phyloP scores from a whole-genome alignment of 2,329 filamentous ascomycete genomes.

The Aspergillus transmontanensis region DNA sequence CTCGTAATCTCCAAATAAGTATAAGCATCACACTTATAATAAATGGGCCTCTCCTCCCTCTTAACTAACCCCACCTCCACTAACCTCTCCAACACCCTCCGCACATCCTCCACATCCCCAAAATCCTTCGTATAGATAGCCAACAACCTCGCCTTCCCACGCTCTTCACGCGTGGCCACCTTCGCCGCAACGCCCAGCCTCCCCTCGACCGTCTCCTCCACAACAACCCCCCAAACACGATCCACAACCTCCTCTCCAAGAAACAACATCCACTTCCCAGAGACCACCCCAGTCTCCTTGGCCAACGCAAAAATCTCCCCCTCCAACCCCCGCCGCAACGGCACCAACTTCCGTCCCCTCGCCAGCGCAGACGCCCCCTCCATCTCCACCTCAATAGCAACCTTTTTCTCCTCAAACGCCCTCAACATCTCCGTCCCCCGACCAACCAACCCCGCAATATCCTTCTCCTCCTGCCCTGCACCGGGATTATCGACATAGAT shows the following conservation, averaged over 20 bases:
- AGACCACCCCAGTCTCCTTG: slow-evolving; percentile 57
- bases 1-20: slow-evolving; percentile 66
- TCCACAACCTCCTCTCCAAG: slow-evolving; percentile 26
- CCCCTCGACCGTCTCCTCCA: slow-evolving; percentile 66
- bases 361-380: slow-evolving; percentile 43
- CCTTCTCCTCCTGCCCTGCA: slow-evolving; percentile 43
- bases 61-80: slow-evolving; percentile 63
- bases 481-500: slow-evolving; percentile 70
- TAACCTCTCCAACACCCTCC: slow-evolving; percentile 65
- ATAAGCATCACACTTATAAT: slow-evolving; percentile 77
- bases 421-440: slow-evolving; percentile 59
- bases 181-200: slow-evolving; percentile 74
- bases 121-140: slow-evolving; percentile 82
- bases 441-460: slow-evolving; percentile 53
- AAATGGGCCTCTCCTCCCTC: slow-evolving; percentile 55
- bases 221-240: slow-evolving; percentile 61
- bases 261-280: slow-evolving; percentile 61
- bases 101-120: slow-evolving; percentile 67
- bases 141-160: slow-evolving; percentile 59
- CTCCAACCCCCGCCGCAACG: slow-evolving; percentile 49
- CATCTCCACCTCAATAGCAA: slow-evolving; percentile 54
- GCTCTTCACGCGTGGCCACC: slow-evolving; percentile 60
- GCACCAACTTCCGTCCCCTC: slow-evolving; percentile 41
- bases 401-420: slow-evolving; percentile 49
- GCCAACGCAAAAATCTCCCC: slow-evolving; percentile 64